Base-by-base conservation (phyloP, 1,139 yeast species). In the Magnusiomyces magnusii region DNA sequence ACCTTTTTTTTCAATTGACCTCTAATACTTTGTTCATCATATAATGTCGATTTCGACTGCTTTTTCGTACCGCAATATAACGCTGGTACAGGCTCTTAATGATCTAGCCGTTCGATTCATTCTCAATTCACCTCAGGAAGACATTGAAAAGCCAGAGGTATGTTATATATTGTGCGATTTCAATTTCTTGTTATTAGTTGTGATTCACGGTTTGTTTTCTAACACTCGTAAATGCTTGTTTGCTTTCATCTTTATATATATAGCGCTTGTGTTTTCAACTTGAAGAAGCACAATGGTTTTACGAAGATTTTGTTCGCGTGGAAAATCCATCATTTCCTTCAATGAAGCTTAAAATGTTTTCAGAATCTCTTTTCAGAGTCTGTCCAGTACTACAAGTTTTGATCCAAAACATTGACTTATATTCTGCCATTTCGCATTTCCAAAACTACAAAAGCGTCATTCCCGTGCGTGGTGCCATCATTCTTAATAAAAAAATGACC, bases 231-330 rank as follows among this genome's bases (percentile, higher is more conserved):
- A 7, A 31, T 31, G 36, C 7, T 9, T 41, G 44, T 17, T 41
- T 41, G 10, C n/a, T 41, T 41, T 9, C 19, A 25, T 25, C 47
- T 44, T 5, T 36, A 28, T 27, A 2, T 27, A 19, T 39, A 23
- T 39, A 76, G 67, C 79, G 99, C 68, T 87, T 92, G 44, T 83
- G 91, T 69, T 95, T 95, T 75, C 97, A 92, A 70, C 85, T 95
- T 51, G 99, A 95, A 77, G 99, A 95, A 73, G 99, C 99, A 1
- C 97, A 91, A 68, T 95, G 99, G 99, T 95, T 88, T 71, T 95
- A 92, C 71, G 83, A 89, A 55, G 99, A 95, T 73, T 92, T 87
- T 69, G 79, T 87, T 19, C 81, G 93, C 47, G 83, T 81, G 54
- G 76, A 85, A 67, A 87, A 90, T 70, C 95, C 95, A 1, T 73